Base-by-base conservation (phyloP, 2,329 filamentous ascomycete genomes). In the Aspergillus pseudonomiae region DNA sequence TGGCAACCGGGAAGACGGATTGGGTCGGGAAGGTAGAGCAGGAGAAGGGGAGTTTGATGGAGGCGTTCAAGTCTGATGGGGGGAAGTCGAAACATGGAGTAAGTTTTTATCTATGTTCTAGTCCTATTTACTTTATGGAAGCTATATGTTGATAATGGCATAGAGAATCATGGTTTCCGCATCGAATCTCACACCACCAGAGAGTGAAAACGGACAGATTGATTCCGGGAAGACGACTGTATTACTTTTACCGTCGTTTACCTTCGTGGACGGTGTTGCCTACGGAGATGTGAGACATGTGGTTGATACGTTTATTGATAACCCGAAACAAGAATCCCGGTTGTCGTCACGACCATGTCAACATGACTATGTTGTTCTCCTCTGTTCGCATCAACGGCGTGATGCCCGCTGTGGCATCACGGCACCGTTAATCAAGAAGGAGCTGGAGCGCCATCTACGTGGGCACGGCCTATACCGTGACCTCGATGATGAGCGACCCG, bases 381-480 rank as follows among this genome's bases (percentile, higher is more conserved):
- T 97, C 70, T 97, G 94, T 82, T 95, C 91, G 32, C 94, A 97
- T 74, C 88, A 86, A 72, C 95, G 92, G 36, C 90, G 94, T 68
- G 94, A 97, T 75, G 93, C 92, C 0, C 91, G 94, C 68, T 97
- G 94, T 77, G 94, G 93, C 0, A 93, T 97, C 79, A 93, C 90
- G 53, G 93, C 93, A 0, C 93, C 93, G 1, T 82, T 97, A 9
- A 83, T 97, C 54, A 87, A 89, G 60, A 89, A 89, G 71, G 93
- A 97, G 78, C 83, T 97, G 32, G 91, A 95, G 80, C 85, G 93
- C 2, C 92, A 96, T 75, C 85, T 97, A 28, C 88, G 92, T 0
- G 91, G 91, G 1, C 82, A 94, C 6, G 92, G 92, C 0, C 80
- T 97, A 16, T 91, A 89, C 75, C 88, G 93, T 34, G 93, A 97